Evolutionary conservation across 2,329 filamentous ascomycete genomes (phyloP).

Genomic region (Teratosphaeria zuluensis): DNA sequence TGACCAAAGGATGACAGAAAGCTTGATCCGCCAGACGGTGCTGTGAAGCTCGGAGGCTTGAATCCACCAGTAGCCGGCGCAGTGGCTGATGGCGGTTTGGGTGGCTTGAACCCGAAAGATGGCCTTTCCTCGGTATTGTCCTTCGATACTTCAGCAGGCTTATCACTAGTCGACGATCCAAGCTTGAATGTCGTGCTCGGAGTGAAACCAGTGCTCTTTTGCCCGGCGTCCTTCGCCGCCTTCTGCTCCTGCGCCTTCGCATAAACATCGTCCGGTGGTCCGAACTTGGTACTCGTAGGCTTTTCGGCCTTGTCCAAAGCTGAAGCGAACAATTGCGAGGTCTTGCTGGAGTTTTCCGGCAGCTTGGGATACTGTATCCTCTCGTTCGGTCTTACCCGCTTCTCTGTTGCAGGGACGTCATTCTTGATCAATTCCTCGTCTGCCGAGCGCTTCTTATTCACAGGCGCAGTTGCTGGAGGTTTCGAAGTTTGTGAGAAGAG

Average conservation of each 20-base stretch:
- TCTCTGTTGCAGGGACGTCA: conserved; percentile 19
- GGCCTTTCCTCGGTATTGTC: neutral
- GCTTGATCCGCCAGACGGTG: conserved; percentile 18
- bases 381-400: conserved; percentile 21
- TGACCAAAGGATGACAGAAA: conserved; percentile 35
- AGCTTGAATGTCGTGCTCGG: conserved; percentile 4
- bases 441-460: conserved; percentile 18
- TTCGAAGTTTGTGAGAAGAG: conserved; percentile 10
- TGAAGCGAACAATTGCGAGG: conserved; percentile 22
- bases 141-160: conserved; percentile 2
- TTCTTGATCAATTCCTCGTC: conserved; percentile 12
- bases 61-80: conserved; percentile 1
- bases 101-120: conserved; percentile 7
- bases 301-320: conserved; percentile 16
- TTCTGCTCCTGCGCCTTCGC: conserved; percentile 5
- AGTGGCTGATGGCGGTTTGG: neutral
- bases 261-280: conserved; percentile 4
- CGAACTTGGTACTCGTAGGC: conserved; percentile 3
- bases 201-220: conserved; percentile 4
- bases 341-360: conserved; percentile 20
- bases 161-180: conserved; percentile 2
- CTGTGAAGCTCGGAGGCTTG: conserved; percentile 8
- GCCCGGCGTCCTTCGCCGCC: conserved; percentile 5
- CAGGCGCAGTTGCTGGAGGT: conserved; percentile 19
- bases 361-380: conserved; percentile 20